Base-by-base conservation (phyloP, 345 rosid genomes). In the Hirschfeldia incana region DNA sequence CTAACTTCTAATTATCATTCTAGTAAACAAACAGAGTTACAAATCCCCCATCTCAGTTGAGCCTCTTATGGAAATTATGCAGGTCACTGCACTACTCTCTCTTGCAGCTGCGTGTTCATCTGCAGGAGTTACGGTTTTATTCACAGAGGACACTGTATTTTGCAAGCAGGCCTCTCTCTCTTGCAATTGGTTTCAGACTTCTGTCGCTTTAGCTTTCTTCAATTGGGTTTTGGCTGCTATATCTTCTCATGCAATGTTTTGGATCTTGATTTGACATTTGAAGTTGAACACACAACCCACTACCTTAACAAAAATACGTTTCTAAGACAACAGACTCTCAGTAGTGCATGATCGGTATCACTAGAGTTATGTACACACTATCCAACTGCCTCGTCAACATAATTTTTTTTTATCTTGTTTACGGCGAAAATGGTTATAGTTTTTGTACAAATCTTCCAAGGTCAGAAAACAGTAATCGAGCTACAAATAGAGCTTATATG, bases 21-120 rank as follows among this genome's bases (percentile, higher is more conserved):
- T 11, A 61, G 3, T 13, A 13, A 5, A 49, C 32, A 42, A 67
- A 59, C 32, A 12, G 26, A 39, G 60, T 16, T 29, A 29, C 3
- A 29, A 29, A 29, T 3, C 21, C 32, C 32, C 32, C 32, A 29
- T 2, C 32, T 29, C 4, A 29, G 3, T 29, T 3, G 4, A 4
- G 3, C 32, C 32, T 29, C 32, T 29, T 29, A 2, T 59, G 67
- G 42, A 59, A 21, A 29, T 3, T 67, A 3, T 78, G 84, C 88
- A 91, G 97, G 98, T 92, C 46, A 94, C 95, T 2, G 90, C 97
- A 21, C 85, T 89, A 68, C 83, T 92, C 61, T 90, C 95, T 30
- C 94, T 92, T 77, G 98, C 94, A 66, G 98, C 97, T 26, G 91
- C 98, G 28, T 86, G 90, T 83, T 89, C 98, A 64, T 92, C 98